These are phyloP conservation scores for Ormosia semicastrata DNA, from an alignment of 306 rosid species.

Conservation along the genomic window DNA sequence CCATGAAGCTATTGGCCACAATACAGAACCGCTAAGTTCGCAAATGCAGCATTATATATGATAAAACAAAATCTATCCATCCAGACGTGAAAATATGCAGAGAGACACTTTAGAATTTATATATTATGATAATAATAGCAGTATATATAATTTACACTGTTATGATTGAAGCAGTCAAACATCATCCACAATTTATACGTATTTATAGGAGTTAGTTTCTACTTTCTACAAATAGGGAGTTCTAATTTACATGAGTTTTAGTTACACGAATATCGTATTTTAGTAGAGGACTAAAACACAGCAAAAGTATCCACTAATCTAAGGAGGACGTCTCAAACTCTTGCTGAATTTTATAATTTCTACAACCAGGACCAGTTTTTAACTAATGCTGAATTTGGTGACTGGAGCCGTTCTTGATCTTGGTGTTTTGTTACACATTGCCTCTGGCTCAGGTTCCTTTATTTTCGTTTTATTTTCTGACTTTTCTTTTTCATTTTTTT, in stretches of 20 bases:
- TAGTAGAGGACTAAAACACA: not conserved
- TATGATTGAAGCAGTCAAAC: conserved; percentile 33
- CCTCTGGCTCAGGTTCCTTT: conserved; percentile 25
- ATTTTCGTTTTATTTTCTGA: not conserved
- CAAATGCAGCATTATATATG: not conserved
- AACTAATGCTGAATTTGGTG: not conserved
- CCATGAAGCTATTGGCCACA: conserved; percentile 49
- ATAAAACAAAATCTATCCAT: not conserved
- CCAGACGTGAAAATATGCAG: not conserved
- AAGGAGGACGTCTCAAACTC: not conserved
- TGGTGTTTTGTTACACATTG: not conserved
- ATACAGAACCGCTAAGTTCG: conserved; percentile 35
- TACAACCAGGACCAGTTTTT: not conserved
- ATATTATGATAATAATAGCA: not conserved
- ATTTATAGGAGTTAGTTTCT: conserved; percentile 26
- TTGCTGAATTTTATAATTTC: conserved; percentile 4
- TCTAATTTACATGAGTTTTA: not conserved
- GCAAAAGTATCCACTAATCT: conserved; percentile 8
- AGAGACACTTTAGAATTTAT: not conserved
- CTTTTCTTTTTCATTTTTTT: not conserved
- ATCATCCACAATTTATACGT: not conserved
- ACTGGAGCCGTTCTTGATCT: not conserved
- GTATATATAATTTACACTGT: not conserved
- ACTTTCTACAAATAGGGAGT: conserved; percentile 3
- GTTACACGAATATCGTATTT: conserved; percentile 6